Conservation (phyloP, 1,284 basidiomycete genomes). For the Cystobasidium pallidum region DNA sequence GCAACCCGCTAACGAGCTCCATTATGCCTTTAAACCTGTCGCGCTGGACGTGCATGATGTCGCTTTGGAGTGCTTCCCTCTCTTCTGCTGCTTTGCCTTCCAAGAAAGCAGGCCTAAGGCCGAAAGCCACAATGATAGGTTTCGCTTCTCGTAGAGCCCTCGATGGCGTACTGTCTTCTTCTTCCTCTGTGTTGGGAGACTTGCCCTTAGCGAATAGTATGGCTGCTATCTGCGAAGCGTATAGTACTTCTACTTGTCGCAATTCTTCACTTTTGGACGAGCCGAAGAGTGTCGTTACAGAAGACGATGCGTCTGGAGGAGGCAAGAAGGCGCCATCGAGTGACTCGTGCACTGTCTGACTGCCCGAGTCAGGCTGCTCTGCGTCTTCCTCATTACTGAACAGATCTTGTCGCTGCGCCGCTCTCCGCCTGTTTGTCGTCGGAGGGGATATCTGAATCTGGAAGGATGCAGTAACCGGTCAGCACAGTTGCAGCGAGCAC, state of each 20-base stretch:
- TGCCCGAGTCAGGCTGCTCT: background rate
- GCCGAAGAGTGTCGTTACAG: constrained; percentile 21
- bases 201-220: constrained; percentile 25
- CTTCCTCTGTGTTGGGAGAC: background rate
- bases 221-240: constrained; percentile 34
- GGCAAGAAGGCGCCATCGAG: constrained; percentile 22
- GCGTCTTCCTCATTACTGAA: constrained; percentile 1
- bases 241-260: constrained; percentile 27
- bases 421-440: constrained; percentile 11
- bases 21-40: constrained; percentile 19
- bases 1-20: constrained; percentile 3
- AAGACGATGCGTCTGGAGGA: constrained; percentile 34
- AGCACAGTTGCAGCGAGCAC: background rate
- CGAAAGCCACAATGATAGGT: constrained; percentile 34
- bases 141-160: background rate
- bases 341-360: background rate
- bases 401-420: constrained; percentile 5
- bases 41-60: constrained; percentile 10
- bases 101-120: constrained; percentile 37
- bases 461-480: background rate
- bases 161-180: background rate
- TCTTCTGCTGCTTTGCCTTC: constrained; percentile 8
- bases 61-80: background rate
- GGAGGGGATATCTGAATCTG: constrained; percentile 42
- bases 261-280: constrained; percentile 21